These are phyloP conservation scores for Pichia kluyveri DNA, from an alignment of 805 yeast species.

Conservation along the genomic window DNA sequence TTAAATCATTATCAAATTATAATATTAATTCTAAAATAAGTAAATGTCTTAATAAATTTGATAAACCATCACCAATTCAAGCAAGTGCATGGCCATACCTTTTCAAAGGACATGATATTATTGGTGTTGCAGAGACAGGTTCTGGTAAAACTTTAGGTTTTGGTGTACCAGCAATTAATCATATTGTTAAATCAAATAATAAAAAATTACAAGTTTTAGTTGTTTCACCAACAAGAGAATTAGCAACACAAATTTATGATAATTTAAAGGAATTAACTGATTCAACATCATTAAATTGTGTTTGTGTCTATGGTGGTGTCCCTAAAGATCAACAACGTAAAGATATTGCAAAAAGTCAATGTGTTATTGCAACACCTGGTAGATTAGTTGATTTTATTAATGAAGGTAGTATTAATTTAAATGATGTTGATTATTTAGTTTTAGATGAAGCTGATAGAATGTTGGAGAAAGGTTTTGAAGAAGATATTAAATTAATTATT, in stretches of 20 bases:
- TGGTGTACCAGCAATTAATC: conserved; percentile 92
- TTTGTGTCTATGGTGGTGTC: conserved; percentile 95
- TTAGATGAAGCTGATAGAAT: conserved; percentile 98
- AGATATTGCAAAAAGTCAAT: conserved; percentile 55
- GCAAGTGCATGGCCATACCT: conserved; percentile 91
- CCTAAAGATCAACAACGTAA: conserved; percentile 86
- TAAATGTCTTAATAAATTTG: conserved; percentile 58
- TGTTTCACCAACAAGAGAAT: conserved; percentile 94
- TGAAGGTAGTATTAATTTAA: conserved; percentile 73
- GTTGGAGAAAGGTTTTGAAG: conserved; percentile 97
- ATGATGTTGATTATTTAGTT: conserved; percentile 66
- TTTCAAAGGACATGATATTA: conserved; percentile 68
- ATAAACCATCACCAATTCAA: conserved; percentile 94
- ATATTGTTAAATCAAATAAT: conserved; percentile 37
- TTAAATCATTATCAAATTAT: conserved; percentile 43
- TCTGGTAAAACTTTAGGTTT: conserved; percentile 97
- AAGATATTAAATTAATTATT: conserved; percentile 83
- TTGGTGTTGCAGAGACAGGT: conserved; percentile 98
- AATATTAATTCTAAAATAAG: conserved; percentile 45
- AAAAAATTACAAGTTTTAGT: conserved; percentile 66
- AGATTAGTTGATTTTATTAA: conserved; percentile 83
- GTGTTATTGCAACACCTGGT: conserved; percentile 98
- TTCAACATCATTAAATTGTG: conserved; percentile 55
- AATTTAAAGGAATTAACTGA: conserved; percentile 62
- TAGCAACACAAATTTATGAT: conserved; percentile 89